phyloP scores from a whole-genome alignment of 768 basidiomycete species.

The Gloeophyllum trabeum region DNA sequence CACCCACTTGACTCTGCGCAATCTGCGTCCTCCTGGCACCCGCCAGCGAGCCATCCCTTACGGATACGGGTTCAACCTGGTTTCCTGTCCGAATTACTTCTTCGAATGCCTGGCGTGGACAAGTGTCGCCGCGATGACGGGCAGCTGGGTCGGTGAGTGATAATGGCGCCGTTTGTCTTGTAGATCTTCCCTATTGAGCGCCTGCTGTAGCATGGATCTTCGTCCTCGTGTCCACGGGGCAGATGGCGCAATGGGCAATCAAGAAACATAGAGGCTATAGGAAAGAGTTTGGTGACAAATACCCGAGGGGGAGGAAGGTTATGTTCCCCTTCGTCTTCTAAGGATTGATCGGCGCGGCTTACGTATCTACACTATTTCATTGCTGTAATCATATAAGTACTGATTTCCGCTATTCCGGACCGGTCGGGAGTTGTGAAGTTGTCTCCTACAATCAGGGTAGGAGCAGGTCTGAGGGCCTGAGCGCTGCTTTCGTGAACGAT shows the following conservation, averaged over 20 bases:
- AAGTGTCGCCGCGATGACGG: constrained; percentile 64
- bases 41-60: constrained; percentile 75
- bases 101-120: constrained; percentile 80
- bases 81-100: constrained; percentile 90
- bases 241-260: constrained; percentile 81
- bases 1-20: constrained; percentile 74
- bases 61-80: constrained; percentile 86
- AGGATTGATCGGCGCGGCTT: too few species aligned
- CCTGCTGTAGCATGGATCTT: constrained; percentile 49
- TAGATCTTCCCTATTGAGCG: background rate
- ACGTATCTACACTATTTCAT: too few species aligned
- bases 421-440: too few species aligned
- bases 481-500: too few species aligned
- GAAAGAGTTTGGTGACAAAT: constrained; percentile 87
- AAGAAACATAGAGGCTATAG: constrained; percentile 88
- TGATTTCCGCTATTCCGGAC: too few species aligned
- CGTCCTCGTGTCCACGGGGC: constrained; percentile 40
- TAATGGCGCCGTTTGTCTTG: background rate
- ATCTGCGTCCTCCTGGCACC: constrained; percentile 72
- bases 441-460: too few species aligned
- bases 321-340: constrained; percentile 68
- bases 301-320: constrained; percentile 62
- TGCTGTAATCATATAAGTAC: too few species aligned
- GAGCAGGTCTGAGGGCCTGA: too few species aligned
- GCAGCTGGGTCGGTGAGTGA: constrained; percentile 60